Evolutionary conservation across 2,329 filamentous ascomycete species (phyloP), one percentile per base, ranked within the genome.

Genomic region (Colletotrichum truncatum): DNA sequence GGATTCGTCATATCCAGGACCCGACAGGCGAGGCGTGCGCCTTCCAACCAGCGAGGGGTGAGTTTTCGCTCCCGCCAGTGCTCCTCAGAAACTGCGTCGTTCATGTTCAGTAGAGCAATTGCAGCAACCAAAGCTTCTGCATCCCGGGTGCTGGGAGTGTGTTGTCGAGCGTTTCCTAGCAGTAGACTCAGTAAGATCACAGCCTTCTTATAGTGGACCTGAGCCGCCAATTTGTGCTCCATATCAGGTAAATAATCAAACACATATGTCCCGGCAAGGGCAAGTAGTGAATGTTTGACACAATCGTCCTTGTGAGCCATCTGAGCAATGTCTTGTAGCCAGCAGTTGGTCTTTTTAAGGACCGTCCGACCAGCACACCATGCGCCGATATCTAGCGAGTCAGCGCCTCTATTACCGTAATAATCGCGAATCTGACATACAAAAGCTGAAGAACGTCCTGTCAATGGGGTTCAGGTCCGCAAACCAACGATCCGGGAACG

Each of bases 311-410:
- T 46, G 10, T 41, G 71, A 21, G 77, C 75, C 76, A 80, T 78
- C n/a, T 73, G 71, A 5, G 77, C 77, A 49, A 81, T 78, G 41
- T 81, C 77, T 9, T 72, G 73, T 14, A 80, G 67, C 79, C 79
- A 81, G 2, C 78, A 70, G 61, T 81, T 81, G 18, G 78, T 79
- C 12, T 72, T 74, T 6, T 65, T 63, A 3, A 81, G 68, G 14
- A 81, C 73, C 58, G 76, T 80, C 46, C 79, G 72, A 6, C 79
- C 79, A 1, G 78, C 76, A 34, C 78, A 80, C 78, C 79, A 81
- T 18, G 80, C 80, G 8, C 70, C 72, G 3, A 76, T 69, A 64
- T 81, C 78, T 81, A 21, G 9, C 12, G 30, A 58, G 4, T 51
- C 16, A 62, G 45, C 38, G 30, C n/a, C 12, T 25, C 25, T 3